These are phyloP conservation scores for Colletotrichum destructivum DNA, from an alignment of 2,329 filamentous ascomycete genomes.

Conservation along the genomic window DNA sequence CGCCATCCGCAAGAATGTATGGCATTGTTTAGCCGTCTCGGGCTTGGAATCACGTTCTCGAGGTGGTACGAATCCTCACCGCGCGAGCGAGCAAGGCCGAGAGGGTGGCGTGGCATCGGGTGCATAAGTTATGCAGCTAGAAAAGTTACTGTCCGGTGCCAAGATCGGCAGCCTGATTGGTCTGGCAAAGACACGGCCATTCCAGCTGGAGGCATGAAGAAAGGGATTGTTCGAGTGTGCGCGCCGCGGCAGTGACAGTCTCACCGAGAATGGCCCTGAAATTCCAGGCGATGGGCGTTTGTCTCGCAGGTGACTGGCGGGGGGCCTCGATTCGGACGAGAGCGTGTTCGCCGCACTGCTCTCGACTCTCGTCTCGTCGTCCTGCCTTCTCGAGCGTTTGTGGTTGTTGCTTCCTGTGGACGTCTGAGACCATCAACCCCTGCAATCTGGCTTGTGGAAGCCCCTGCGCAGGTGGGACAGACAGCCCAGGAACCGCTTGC, in stretches of 20 bases:
- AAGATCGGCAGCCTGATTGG: conserved; percentile 1
- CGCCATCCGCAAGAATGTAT: conserved; percentile 24
- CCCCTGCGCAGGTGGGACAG: conserved; percentile 30
- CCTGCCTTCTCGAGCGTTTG: conserved; percentile 7
- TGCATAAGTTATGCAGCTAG: conserved; percentile 20
- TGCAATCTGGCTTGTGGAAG: conserved; percentile 15
- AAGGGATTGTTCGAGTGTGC: conserved; percentile 34
- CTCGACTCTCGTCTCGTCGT: conserved; percentile 4
- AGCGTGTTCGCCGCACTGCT: neutral
- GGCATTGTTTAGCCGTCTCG: conserved; percentile 8
- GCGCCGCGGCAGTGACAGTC: neutral
- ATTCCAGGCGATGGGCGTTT: conserved; percentile 5
- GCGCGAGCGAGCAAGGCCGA: too few species aligned
- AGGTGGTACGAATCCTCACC: neutral
- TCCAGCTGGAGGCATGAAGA: conserved; percentile 32
- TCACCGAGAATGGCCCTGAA: neutral
- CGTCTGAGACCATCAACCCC: conserved; percentile 3
- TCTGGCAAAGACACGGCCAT: conserved; percentile 20
- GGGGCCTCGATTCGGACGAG: neutral
- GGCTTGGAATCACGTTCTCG: neutral
- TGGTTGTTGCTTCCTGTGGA: conserved; percentile 8
- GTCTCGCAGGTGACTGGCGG: neutral
- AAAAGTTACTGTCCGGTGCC: conserved; percentile 22
- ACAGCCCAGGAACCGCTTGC: conserved; percentile 24
- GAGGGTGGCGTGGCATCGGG: neutral